Conservation (phyloP, 108 stramenopile genomes). For the Nitzschia sp. region DNA sequence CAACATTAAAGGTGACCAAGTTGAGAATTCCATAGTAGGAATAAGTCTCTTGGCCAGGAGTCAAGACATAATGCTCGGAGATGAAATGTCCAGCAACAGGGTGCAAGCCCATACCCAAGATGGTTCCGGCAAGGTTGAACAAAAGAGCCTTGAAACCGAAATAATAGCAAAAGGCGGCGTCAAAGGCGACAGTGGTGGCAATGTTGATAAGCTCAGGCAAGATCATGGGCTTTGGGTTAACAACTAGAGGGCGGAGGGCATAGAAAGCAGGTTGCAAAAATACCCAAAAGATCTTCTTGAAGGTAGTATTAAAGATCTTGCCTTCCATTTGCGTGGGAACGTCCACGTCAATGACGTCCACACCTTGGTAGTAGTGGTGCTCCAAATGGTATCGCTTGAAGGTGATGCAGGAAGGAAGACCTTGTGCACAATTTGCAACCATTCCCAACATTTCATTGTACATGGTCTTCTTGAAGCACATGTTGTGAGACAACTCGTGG, state of each 20-base stretch:
- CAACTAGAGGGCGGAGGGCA: conserved; percentile 79
- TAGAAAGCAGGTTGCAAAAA: conserved; percentile 86
- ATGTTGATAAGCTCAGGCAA: conserved; percentile 66
- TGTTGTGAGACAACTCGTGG: conserved; percentile 91
- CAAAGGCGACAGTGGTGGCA: conserved; percentile 52
- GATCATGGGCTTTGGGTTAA: conserved; percentile 74
- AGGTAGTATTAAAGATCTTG: conserved; percentile 58
- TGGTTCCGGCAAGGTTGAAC: conserved; percentile 77
- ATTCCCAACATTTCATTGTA: conserved; percentile 78
- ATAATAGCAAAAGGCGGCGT: conserved; percentile 50
- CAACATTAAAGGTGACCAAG: conserved; percentile 90
- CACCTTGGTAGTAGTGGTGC: conserved; percentile 90
- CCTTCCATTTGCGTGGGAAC: conserved; percentile 83
- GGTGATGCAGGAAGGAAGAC: conserved; percentile 75
- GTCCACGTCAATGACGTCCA: conserved; percentile 83
- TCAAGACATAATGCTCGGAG: conserved; percentile 90
- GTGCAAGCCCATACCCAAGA: conserved; percentile 87
- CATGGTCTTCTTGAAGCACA: conserved; percentile 66
- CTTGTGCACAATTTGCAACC: conserved; percentile 86
- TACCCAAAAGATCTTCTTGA: conserved; percentile 80
- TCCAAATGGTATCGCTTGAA: conserved; percentile 96
- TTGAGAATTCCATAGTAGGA: conserved; percentile 94
- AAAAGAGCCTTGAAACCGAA: conserved; percentile 66
- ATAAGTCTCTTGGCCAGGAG: conserved; percentile 78
- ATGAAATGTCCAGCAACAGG: conserved; percentile 97